Evolutionary conservation across 352 stramenopile species (phyloP), one percentile per base, ranked within the genome.

Genomic region (Globisporangium nagaii): DNA sequence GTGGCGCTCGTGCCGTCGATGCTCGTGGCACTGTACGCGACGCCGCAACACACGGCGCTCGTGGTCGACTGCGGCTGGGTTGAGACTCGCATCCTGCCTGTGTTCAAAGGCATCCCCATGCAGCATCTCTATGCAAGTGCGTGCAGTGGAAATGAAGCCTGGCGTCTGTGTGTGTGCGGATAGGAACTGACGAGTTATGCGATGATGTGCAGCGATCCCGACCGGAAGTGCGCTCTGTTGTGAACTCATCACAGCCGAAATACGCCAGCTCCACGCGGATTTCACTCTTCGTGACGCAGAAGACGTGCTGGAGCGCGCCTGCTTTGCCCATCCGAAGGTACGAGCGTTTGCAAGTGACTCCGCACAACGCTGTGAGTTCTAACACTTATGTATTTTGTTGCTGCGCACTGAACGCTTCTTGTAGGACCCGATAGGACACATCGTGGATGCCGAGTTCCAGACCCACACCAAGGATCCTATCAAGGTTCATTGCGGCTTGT

Each of bases 61-160:
- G 67, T 95, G 27, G 63, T 95, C 4, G 84, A 95, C 58, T 90
- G 78, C 47, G 84, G 84, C 2, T 92, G 76, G 70, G 49, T 53
- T 2, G 84, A 95, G 63, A 89, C 80, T 20, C 70, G 82, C 9
- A 28, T 95, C 20, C 45, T 95, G 10, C 84, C 84, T 15, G 71
- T 95, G 12, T 93, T 82, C 53, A 90, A 95, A 54, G 82, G 82
- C n/a, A 83, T 90, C 31, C 80, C 84, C 34, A 54, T 95, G 45
- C 73, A 75, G 20, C 68, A 88, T 31, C 65, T 77, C 35, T 93
- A 92, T 53, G 68, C 68, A 13, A 83, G 80, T 91, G 55, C 22
- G 72, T 60, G 1, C 22, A 22, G 28, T 52, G 24, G 24, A 24
- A 42, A 28, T 19, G 27, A 1, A 22, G 19, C 24, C 20, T n/a